These are phyloP conservation scores for Harrya chromipes DNA, from an alignment of 768 basidiomycete species.

Conservation along the genomic window DNA sequence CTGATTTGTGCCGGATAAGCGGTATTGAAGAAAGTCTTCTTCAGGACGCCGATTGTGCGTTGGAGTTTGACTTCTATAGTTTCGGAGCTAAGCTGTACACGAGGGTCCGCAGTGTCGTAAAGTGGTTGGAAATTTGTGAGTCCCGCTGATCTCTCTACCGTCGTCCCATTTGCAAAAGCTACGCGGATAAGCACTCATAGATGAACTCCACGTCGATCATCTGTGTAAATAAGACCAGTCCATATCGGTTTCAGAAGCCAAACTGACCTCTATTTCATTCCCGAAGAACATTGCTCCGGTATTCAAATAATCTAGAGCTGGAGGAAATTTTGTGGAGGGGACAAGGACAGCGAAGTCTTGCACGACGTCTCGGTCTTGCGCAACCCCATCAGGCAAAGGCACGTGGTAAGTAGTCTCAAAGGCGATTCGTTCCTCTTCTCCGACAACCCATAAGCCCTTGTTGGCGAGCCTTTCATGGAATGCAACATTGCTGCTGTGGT, in stretches of 20 bases:
- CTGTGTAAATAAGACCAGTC: not conserved
- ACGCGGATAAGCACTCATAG: conserved; percentile 16
- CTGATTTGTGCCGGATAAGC: too few relatives aligned
- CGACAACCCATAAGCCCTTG: conserved; percentile 14
- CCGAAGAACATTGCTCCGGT: too few relatives aligned
- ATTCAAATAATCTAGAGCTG: conserved; percentile 1
- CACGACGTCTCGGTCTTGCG: not conserved
- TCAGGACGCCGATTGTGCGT: too few relatives aligned
- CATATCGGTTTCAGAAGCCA: too few relatives aligned
- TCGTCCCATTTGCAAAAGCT: not conserved
- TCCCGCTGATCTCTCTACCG: conserved; percentile 14
- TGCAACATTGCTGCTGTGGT: not conserved
- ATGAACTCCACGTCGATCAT: conserved; percentile 3
- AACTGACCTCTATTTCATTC: not conserved
- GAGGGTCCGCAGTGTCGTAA: too few relatives aligned
- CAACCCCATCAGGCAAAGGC: not conserved
- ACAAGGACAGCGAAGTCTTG: conserved; percentile 17
- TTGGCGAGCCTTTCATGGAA: conserved; percentile 1
- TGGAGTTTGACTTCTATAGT: too few relatives aligned
- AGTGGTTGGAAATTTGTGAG: conserved; percentile 18
- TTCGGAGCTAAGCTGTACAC: too few relatives aligned
- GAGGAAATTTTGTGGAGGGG: conserved; percentile 22
- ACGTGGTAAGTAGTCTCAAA: conserved; percentile 17
- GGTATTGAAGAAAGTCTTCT: too few relatives aligned
- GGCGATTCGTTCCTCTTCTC: conserved; percentile 17